Conservation (phyloP, 2,329 filamentous ascomycete species). For the Westerdykella sp. region DNA sequence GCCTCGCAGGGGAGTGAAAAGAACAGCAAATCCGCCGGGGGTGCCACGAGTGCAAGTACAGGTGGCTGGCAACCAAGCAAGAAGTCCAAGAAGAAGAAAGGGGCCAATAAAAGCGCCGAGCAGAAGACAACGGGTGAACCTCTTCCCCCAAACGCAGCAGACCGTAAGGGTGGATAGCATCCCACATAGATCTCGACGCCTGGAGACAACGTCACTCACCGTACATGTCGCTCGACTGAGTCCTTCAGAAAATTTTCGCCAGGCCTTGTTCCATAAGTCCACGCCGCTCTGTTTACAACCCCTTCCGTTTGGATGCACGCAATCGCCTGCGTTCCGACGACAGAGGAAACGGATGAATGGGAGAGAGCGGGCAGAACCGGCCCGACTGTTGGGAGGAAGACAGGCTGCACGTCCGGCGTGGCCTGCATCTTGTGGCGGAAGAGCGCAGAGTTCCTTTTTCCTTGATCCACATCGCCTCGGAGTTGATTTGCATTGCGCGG, state of each 20-base stretch:
- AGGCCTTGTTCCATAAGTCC: background rate
- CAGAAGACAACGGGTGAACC: conserved; percentile 36
- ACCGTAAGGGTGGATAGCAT: conserved; percentile 42
- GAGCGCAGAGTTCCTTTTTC: background rate
- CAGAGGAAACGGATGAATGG: background rate
- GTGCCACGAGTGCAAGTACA: conserved; percentile 5
- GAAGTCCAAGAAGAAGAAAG: conserved; percentile 27
- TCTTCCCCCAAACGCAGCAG: conserved; percentile 39
- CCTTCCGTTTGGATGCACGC: background rate
- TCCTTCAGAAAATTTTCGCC: background rate
- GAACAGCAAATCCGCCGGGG: conserved; percentile 14
- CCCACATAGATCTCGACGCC: background rate
- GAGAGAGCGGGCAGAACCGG: background rate
- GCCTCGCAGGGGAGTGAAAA: conserved; percentile 19
- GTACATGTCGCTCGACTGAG: background rate
- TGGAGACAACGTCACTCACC: background rate
- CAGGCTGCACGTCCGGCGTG: background rate
- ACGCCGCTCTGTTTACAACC: background rate
- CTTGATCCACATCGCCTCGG: background rate
- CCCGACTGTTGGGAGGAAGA: background rate
- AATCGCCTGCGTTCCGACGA: background rate
- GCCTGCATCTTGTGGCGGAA: too few species aligned
- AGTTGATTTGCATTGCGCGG: background rate
- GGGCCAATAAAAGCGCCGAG: conserved; percentile 24
- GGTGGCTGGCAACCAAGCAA: conserved; percentile 17